Evolutionary conservation across 176 grass and related monocot species (phyloP).

Genomic region (Elymus sibiricus): DNA sequence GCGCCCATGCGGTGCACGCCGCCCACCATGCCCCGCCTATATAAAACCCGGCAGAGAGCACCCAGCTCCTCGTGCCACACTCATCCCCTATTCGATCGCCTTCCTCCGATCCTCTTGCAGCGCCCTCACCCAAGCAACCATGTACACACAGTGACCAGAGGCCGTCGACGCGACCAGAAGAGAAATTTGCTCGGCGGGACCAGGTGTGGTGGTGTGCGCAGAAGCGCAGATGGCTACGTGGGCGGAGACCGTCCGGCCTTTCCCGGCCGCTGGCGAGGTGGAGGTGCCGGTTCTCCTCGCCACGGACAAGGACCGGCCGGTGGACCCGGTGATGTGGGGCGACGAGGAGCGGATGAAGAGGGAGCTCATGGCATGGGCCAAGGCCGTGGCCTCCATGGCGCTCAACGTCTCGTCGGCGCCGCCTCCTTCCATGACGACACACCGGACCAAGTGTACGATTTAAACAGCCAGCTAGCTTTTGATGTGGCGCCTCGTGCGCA

Average conservation of each 20-base stretch:
- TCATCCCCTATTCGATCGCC: neutral
- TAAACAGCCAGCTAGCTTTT: neutral
- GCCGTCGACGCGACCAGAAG: neutral
- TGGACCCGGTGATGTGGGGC: conserved; percentile 51
- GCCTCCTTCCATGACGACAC: neutral
- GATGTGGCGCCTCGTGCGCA: neutral
- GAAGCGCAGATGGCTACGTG: neutral
- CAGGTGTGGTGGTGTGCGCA: neutral
- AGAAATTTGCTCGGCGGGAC: neutral
- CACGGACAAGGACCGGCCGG: neutral
- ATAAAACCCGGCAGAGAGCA: neutral
- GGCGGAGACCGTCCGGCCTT: neutral
- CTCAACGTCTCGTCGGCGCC: neutral
- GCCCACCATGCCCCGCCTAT: neutral
- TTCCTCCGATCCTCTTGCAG: neutral
- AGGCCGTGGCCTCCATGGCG: conserved; percentile 62
- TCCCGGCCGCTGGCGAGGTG: neutral
- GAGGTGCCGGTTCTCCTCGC: conserved; percentile 18
- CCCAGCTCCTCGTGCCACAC: conserved; percentile 24
- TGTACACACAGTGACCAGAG: neutral
- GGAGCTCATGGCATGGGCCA: conserved; percentile 70
- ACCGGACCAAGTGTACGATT: neutral
- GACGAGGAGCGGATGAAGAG: conserved; percentile 74
- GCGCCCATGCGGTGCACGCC: no score
- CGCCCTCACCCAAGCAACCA: neutral